phyloP scores from a whole-genome alignment of 1,284 basidiomycete genomes.

The Mycena citricolor region DNA sequence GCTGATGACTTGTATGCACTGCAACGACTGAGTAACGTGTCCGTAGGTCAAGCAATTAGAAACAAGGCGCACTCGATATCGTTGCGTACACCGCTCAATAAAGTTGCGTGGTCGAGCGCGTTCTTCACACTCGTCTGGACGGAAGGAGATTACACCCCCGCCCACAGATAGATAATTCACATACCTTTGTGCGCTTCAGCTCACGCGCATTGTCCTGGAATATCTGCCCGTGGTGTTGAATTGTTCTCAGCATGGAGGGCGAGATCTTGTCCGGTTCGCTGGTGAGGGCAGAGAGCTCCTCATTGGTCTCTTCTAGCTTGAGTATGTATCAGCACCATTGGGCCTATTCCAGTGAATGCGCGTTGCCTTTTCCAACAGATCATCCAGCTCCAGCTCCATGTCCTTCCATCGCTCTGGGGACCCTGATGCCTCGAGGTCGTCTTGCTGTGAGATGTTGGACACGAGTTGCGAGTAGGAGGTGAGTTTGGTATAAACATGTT shows the following conservation, averaged over 20 bases:
- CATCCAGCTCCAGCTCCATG: conserved; percentile 84
- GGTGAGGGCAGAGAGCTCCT: conserved; percentile 67
- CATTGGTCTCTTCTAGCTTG: conserved; percentile 83
- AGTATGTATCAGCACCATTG: conserved; percentile 17
- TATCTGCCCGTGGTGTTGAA: conserved; percentile 89
- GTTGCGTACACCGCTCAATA: conserved; percentile 89
- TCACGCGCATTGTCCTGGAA: conserved; percentile 88
- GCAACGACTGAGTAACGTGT: conserved; percentile 5
- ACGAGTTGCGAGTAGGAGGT: conserved; percentile 87
- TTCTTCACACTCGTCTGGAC: conserved; percentile 70
- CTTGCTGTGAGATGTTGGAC: conserved; percentile 62
- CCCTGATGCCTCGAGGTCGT: conserved; percentile 72
- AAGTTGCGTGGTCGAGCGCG: conserved; percentile 83
- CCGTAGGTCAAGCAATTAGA: conserved; percentile 1
- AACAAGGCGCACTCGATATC: conserved; percentile 83
- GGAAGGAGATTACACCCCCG: neutral
- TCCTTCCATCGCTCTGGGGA: conserved; percentile 74
- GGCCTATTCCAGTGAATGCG: conserved; percentile 1
- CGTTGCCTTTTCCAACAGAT: conserved; percentile 82
- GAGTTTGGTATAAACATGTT: conserved; percentile 89
- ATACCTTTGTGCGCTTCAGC: conserved; percentile 78
- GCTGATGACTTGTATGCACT: conserved; percentile 89
- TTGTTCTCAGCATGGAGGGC: conserved; percentile 83
- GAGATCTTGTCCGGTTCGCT: conserved; percentile 79
- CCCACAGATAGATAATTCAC: conserved; percentile 3